Conservation (phyloP, 2,329 filamentous ascomycete species). For the Cercospora brassicicola region DNA sequence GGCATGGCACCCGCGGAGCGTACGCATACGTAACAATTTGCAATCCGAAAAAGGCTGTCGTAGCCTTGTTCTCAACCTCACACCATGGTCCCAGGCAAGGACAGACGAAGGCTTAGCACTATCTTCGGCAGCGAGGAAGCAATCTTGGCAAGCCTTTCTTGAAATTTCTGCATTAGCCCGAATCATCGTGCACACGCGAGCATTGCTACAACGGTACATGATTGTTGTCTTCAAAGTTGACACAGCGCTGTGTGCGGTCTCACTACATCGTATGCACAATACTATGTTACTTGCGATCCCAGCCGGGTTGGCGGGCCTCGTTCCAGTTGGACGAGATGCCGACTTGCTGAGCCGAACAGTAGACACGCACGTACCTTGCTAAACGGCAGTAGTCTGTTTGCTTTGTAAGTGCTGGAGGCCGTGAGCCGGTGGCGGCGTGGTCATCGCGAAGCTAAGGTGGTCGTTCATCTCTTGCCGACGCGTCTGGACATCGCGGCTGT, state of each 20-base stretch:
- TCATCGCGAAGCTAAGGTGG: background rate
- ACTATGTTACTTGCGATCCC: background rate
- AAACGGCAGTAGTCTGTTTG: background rate
- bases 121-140: conserved; percentile 8
- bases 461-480: conserved; percentile 8
- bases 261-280: background rate
- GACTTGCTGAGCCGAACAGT: background rate
- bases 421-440: background rate
- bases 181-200: background rate
- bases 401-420: background rate
- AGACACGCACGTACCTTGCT: background rate
- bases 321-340: background rate
- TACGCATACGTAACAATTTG: background rate
- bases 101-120: conserved; percentile 12
- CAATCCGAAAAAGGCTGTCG: background rate
- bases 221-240: background rate
- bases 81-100: background rate
- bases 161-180: conserved; percentile 1
- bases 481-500: background rate
- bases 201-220: background rate
- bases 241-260: background rate
- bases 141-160: conserved; percentile 3
- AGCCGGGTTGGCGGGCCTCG: background rate
- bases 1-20: background rate
- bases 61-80: conserved; percentile 3